phyloP scores from a whole-genome alignment of 2,329 filamentous ascomycete species.

The Fusarium brachygibbosum region DNA sequence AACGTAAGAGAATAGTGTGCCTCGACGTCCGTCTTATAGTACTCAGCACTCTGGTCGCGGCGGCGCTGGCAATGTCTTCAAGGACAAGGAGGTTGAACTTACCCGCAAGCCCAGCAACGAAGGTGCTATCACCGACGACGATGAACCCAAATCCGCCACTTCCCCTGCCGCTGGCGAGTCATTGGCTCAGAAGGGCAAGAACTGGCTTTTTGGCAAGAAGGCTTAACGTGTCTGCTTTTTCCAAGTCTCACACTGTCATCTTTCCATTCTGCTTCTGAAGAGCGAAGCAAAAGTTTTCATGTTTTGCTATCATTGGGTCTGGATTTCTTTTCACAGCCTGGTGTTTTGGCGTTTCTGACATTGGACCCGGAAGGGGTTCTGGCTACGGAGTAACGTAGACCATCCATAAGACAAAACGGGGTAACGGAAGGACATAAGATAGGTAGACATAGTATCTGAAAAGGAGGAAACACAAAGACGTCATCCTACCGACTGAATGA shows the following conservation, averaged over 20 bases:
- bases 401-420: slow-evolving; percentile 14
- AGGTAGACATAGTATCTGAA: slow-evolving; percentile 5
- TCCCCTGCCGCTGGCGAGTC: slow-evolving; percentile 34
- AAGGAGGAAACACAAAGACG: slow-evolving; percentile 43
- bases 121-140: slow-evolving; percentile 49
- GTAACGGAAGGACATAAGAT: slow-evolving; percentile 8
- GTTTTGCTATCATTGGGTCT: slow-evolving; percentile 20
- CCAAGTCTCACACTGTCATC: background rate
- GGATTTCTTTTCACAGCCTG: slow-evolving; percentile 36
- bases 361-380: slow-evolving; percentile 10
- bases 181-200: slow-evolving; percentile 60
- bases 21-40: slow-evolving; percentile 69
- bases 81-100: slow-evolving; percentile 58
- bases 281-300: background rate
- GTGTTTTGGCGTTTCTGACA: slow-evolving; percentile 45
- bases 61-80: slow-evolving; percentile 79
- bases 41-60: slow-evolving; percentile 79
- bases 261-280: background rate
- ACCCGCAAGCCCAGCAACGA: slow-evolving; percentile 51
- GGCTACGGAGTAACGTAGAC: slow-evolving; percentile 9
- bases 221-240: slow-evolving; percentile 44
- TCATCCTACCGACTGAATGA: slow-evolving; percentile 34
- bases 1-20: slow-evolving; percentile 56
- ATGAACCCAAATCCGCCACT: slow-evolving; percentile 26
- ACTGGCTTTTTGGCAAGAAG: slow-evolving; percentile 65